A percentile compares a stretch with the other conserved stretches of the same genome.
phyloP scores from a whole-genome alignment of 768 basidiomycete species.

The Termitomyces sp. region DNA sequence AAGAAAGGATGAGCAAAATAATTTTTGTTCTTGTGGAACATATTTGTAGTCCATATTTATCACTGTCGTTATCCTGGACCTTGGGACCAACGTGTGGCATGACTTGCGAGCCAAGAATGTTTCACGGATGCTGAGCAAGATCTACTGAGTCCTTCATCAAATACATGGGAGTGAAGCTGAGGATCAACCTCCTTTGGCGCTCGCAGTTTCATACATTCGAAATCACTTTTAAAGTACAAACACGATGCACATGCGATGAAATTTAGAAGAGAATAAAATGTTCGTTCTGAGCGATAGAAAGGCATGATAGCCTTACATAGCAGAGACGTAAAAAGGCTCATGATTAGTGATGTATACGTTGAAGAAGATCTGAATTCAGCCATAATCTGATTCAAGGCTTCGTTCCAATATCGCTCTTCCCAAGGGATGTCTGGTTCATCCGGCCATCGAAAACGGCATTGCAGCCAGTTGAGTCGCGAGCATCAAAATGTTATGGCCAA shows the following conservation, averaged over 20 bases:
- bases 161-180: not conserved
- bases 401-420: conserved; percentile 31
- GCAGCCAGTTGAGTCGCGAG: conserved; percentile 42
- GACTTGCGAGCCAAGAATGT: not conserved
- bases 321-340: not conserved
- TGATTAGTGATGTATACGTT: too few relatives aligned
- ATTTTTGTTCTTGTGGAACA: not conserved
- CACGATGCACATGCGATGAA: too few relatives aligned
- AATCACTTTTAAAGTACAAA: not conserved
- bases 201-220: not conserved
- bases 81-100: not conserved
- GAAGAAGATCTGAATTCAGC: too few relatives aligned
- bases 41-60: not conserved
- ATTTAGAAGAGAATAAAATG: not conserved
- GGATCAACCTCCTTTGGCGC: not conserved
- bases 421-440: conserved; percentile 32
- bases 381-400: not conserved
- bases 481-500: conserved; percentile 29
- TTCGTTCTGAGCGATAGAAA: not conserved
- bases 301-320: not conserved
- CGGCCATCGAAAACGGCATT: conserved; percentile 38
- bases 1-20: not conserved
- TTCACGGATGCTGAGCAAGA: not conserved
- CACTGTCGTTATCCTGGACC: not conserved
- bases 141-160: not conserved